Base-by-base conservation (phyloP, 208 protist species). In the Leishmania mexicana region DNA sequence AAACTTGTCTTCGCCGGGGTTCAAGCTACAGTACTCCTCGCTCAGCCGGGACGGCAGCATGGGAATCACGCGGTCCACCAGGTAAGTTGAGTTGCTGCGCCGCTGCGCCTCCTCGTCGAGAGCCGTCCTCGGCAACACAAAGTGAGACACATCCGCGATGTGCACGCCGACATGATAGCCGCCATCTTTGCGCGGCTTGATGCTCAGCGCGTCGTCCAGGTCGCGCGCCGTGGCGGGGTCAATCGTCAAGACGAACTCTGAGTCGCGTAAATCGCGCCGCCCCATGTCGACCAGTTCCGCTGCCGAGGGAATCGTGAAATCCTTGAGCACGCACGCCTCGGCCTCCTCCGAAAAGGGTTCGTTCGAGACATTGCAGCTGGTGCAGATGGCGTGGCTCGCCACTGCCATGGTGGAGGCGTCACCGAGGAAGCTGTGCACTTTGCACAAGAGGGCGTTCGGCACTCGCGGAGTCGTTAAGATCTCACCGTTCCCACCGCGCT, bases 61-160 rank as follows among this genome's bases (percentile, higher is more conserved):
- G 57, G 95, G 92, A 51, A 98, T 93, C 40, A 96, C 89, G 45
- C 87, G 73, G 67, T 98, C 93, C 15, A 97, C 89, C 35, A 99
- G 84, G 86, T 99, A 99, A 13, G 93, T 94, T 15, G 94, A 95
- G 2, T 94, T 99, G 28, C 83, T 83, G 38, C 97, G 89, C 58
- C 70, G 65, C 21, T 84, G 81, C 45, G 97, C 97, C 85, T 99
- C 97, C 65, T 93, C 87, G 81, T 99, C 97, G 2, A 99, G 80
- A 19, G 93, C 65, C 2, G 88, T 93, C 45, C 86, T 84, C 3
- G 86, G 86, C 65, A 83, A 72, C 60, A 98, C 96, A 90, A 98
- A 98, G 76, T 91, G 85, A 19, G 96, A 93, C 4, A 99, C 97
- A 84, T 99, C 97, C 0, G 97, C 97, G 81, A 99, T 99, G 88